Evolutionary conservation across 768 basidiomycete genomes (phyloP).

Genomic region (Suillus bovinus): DNA sequence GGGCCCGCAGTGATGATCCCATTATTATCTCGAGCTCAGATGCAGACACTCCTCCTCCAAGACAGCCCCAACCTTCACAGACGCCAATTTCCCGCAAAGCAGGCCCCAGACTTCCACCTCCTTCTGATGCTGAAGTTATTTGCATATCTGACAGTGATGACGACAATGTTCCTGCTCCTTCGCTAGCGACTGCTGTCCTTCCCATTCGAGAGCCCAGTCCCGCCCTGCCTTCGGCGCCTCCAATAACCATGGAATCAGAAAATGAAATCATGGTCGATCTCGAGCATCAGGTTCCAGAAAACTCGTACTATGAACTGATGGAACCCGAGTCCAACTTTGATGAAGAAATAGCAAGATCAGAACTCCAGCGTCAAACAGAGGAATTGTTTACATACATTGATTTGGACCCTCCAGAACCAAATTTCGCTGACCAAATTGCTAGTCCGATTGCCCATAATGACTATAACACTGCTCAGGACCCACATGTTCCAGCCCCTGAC

Average conservation of each 20-base stretch:
- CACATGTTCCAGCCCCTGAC: not conserved
- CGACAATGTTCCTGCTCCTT: not conserved
- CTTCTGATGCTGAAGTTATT: slow-evolving; percentile 27
- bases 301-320: not conserved
- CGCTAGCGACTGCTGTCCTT: not conserved
- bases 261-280: not conserved
- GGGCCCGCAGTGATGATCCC: slow-evolving; percentile 11
- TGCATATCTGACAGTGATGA: slow-evolving; percentile 30
- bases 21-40: slow-evolving; percentile 30
- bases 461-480: not conserved
- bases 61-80: slow-evolving; percentile 6
- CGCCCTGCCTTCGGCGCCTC: not conserved
- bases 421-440: not conserved
- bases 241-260: not conserved
- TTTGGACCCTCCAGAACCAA: not conserved
- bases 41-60: slow-evolving; percentile 13
- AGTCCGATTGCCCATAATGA: not conserved
- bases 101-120: slow-evolving; percentile 9
- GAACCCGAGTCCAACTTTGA: not conserved
- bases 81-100: not conserved
- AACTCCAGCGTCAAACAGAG: slow-evolving; percentile 3
- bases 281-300: not conserved
- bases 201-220: not conserved
- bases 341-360: not conserved
- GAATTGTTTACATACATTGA: not conserved